These are phyloP conservation scores for Zygoascus hellenicus DNA, from an alignment of 1,139 yeast genomes.

Conservation along the genomic window DNA sequence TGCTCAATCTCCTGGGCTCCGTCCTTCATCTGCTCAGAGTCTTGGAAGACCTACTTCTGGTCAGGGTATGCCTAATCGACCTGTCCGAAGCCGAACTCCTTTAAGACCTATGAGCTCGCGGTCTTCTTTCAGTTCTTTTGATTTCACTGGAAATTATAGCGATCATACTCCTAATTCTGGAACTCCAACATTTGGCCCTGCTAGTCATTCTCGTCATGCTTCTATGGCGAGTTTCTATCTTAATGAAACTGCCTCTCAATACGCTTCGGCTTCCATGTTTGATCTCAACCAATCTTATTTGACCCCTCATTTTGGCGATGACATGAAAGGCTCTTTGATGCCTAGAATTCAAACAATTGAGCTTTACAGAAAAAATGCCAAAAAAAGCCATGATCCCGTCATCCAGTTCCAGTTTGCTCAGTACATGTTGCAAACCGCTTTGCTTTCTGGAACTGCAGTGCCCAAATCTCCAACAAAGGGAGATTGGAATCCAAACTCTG, in stretches of 20 bases:
- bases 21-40: constrained; percentile 3
- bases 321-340: constrained; percentile 39
- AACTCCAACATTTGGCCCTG: neutral
- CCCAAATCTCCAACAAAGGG: constrained; percentile 1
- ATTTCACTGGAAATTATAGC: neutral
- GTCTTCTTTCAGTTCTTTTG: constrained; percentile 11
- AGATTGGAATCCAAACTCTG: neutral
- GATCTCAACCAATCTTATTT: constrained; percentile 31
- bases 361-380: constrained; percentile 78
- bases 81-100: constrained; percentile 1
- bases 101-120: constrained; percentile 11
- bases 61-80: neutral
- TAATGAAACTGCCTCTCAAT: constrained; percentile 23
- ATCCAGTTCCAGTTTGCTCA: constrained; percentile 88
- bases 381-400: constrained; percentile 76
- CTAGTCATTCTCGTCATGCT: constrained; percentile 14
- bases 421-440: constrained; percentile 80
- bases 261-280: constrained; percentile 28
- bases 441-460: constrained; percentile 29
- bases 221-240: constrained; percentile 20
- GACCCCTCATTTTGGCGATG: constrained; percentile 30
- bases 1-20: neutral
- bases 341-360: constrained; percentile 86
- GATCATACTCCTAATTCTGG: neutral
- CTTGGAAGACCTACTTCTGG: constrained; percentile 4